Conservation (phyloP, 805 yeast genomes). For the Saturnispora mendoncae region DNA sequence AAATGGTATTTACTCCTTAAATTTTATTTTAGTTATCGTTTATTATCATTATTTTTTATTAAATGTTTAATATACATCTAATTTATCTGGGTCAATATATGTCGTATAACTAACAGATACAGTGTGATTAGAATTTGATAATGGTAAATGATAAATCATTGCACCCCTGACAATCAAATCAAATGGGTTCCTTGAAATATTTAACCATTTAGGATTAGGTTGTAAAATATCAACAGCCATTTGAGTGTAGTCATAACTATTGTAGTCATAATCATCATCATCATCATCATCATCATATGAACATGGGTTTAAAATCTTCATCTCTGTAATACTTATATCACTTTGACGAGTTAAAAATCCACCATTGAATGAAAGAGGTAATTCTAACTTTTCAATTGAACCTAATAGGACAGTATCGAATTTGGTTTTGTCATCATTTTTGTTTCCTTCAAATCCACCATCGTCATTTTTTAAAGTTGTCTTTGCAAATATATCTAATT, state of each 20-base stretch:
- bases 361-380: constrained; percentile 68
- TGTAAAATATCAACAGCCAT: not conserved
- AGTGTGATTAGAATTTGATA: constrained; percentile 43
- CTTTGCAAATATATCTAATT: constrained; percentile 79
- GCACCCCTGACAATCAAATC: constrained; percentile 80
- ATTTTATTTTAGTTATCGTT: too few species aligned
- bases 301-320: constrained; percentile 71
- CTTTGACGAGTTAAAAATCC: constrained; percentile 61
- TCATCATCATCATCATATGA: constrained; percentile 22
- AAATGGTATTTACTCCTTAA: constrained; percentile 27
- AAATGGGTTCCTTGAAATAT: constrained; percentile 69
- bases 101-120: constrained; percentile 54
- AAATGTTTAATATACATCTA: too few species aligned
- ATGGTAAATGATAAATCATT: constrained; percentile 66
- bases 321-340: constrained; percentile 54
- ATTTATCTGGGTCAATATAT: constrained; percentile 41
- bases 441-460: not conserved
- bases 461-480: too few species aligned
- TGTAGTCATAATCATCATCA: constrained; percentile 13
- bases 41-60: constrained; percentile 2
- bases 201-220: constrained; percentile 55
- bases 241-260: constrained; percentile 1
- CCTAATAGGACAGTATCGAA: constrained; percentile 64
- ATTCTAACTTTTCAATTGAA: constrained; percentile 52
- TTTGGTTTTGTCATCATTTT: not conserved